Evolutionary conservation across 768 basidiomycete genomes (phyloP), one percentile per base, ranked within the genome.

Genomic region (Pholiota molesta): DNA sequence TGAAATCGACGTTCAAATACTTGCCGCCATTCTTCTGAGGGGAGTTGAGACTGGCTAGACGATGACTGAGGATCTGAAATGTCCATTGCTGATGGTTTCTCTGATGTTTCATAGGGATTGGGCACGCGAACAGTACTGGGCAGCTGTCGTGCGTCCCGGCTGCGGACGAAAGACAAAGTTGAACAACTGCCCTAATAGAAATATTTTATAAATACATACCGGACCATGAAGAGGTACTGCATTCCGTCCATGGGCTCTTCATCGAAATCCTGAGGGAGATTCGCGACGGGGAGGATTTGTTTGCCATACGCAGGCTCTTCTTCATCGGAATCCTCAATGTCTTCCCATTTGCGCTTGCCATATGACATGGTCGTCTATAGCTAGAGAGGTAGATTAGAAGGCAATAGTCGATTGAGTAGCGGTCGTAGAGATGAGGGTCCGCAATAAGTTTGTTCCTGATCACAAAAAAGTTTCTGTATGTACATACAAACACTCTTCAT

Each of bases 241-340:
- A 90, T 66, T 2, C 92, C 92, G 74, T 94, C 88, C 67, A 74
- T 72, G 0, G 92, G 91, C 53, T 81, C 82, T 26, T 78, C 84
- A 64, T 85, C 75, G 70, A 89, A 94, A 69, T 89, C 80, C 19
- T 76, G 70, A n/a, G 91, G 90, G 54, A 94, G 81, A 68, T 87
- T 82, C 19, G 92, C 92, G n/a, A 94, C 90, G 17, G 92, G 92
- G 3, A 94, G 79, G 26, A 84, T 89, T 73, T 92, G 91, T 64
- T 77, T 85, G 45, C 91, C 91, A 55, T 85, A 81, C 8, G 80
- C 72, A 16, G 83, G 78, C 55, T 88, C 86, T 0, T 91, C 89
- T 8, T 85, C 83, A 49, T 88, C 86, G 6, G 79, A 82, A 66
- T 82, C 81, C 19, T 82, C 81, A 2, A 69, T 49, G 11, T 84